phyloP scores from a whole-genome alignment of 768 basidiomycete genomes.

The Termitomyces titanicus region DNA sequence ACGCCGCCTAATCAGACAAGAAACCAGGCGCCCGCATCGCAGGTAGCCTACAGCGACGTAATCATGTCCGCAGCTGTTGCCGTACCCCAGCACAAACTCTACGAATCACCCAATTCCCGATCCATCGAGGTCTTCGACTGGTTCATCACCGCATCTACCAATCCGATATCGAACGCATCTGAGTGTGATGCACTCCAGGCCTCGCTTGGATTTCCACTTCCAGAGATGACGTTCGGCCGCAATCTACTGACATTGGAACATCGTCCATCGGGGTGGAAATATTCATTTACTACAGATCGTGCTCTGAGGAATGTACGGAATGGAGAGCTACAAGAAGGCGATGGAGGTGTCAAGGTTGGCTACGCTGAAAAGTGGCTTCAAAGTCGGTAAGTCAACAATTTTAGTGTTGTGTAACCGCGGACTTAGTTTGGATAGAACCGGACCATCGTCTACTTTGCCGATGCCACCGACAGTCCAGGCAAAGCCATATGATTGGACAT shows the following conservation, averaged over 20 bases:
- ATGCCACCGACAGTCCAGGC: constrained; percentile 71
- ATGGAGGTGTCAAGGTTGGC: constrained; percentile 91
- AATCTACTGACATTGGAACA: constrained; percentile 74
- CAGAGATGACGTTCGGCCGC: constrained; percentile 96
- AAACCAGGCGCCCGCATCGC: neutral
- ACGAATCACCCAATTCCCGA: constrained; percentile 68
- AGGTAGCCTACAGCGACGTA: constrained; percentile 13
- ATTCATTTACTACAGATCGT: constrained; percentile 61
- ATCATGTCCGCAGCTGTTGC: constrained; percentile 40
- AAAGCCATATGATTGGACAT: constrained; percentile 98
- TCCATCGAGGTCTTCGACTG: constrained; percentile 67
- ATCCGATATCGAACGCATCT: constrained; percentile 74
- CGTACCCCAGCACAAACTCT: constrained; percentile 59
- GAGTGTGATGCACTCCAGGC: constrained; percentile 71
- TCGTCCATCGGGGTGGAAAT: constrained; percentile 55
- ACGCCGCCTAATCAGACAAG: neutral
- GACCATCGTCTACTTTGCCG: constrained; percentile 56
- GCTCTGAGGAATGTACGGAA: constrained; percentile 73
- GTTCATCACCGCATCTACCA: constrained; percentile 66
- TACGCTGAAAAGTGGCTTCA: constrained; percentile 94
- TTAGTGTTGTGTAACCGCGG: neutral
- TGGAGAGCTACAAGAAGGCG: constrained; percentile 72
- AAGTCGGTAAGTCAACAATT: constrained; percentile 59
- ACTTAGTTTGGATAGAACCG: constrained; percentile 45
- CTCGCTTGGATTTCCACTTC: constrained; percentile 70